Evolutionary conservation across 2,329 filamentous ascomycete genomes (phyloP).

Genomic region (Aspergillus niger): DNA sequence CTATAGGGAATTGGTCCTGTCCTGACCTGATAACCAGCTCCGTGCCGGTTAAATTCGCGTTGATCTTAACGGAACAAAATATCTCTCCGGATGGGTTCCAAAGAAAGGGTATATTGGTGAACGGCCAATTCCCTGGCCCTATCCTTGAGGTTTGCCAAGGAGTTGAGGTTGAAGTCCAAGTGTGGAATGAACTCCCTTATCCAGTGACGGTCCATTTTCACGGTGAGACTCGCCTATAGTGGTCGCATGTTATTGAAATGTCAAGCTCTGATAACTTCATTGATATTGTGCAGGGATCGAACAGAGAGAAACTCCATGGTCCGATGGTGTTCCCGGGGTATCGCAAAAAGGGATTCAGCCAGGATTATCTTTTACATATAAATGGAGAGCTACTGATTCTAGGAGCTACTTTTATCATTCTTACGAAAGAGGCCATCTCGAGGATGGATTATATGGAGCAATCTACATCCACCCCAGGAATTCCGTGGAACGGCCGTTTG

Average conservation of each 20-base stretch:
- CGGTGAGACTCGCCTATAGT: slow-evolving; percentile 23
- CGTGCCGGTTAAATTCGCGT: too few species aligned
- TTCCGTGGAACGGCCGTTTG: slow-evolving; percentile 49
- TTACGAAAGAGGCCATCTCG: slow-evolving; percentile 56
- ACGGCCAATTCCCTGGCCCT: slow-evolving; percentile 33
- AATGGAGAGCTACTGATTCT: slow-evolving; percentile 56
- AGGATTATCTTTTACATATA: slow-evolving; percentile 52
- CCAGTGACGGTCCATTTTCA: slow-evolving; percentile 33
- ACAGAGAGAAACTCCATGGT: slow-evolving; percentile 56
- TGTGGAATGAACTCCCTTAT: slow-evolving; percentile 29
- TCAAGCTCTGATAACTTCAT: not conserved
- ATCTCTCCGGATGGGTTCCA: too few species aligned
- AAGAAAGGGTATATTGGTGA: slow-evolving; percentile 7
- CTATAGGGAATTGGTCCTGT: too few species aligned
- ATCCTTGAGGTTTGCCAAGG: slow-evolving; percentile 27
- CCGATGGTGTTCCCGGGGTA: slow-evolving; percentile 59
- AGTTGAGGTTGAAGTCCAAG: slow-evolving; percentile 31
- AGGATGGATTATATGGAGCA: slow-evolving; percentile 61
- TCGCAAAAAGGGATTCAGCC: slow-evolving; percentile 55
- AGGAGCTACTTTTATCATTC: slow-evolving; percentile 64
- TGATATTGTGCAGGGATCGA: slow-evolving; percentile 38
- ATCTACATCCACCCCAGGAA: slow-evolving; percentile 51
- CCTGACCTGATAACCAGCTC: too few species aligned
- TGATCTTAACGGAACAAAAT: too few species aligned
- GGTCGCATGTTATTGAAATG: not conserved